Conservation (phyloP, 2,329 filamentous ascomycete genomes). For the Scopulariopsis brevicaulis region DNA sequence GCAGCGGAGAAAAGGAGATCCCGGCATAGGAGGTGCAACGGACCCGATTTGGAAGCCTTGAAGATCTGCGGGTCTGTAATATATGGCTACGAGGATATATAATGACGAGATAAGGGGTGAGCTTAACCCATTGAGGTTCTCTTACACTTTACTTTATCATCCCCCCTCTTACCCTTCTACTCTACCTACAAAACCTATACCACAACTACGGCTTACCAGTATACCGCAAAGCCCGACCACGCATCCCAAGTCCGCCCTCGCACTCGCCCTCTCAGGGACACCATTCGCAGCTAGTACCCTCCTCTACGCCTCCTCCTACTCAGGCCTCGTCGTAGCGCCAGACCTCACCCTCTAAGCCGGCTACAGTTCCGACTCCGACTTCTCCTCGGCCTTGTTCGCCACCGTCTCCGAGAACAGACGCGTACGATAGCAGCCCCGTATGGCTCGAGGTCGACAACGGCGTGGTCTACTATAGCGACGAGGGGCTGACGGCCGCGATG, state of each 20-base stretch:
- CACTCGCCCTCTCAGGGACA: not conserved
- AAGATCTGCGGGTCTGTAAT: no score
- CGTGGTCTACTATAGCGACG: slow-evolving; percentile 48
- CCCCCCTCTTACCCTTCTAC: not conserved
- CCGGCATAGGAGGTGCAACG: no score
- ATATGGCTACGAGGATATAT: no score
- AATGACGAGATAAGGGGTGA: no score
- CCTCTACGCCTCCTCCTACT: slow-evolving; percentile 37
- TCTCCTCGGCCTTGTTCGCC: slow-evolving; percentile 22
- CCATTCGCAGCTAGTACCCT: slow-evolving; percentile 20
- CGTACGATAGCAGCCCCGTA: slow-evolving; percentile 42
- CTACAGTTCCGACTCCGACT: slow-evolving; percentile 5
- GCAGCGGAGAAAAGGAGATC: no score
- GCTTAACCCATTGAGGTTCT: not conserved
- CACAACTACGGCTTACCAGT: no score
- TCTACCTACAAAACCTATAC: not conserved
- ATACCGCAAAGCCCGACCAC: not conserved
- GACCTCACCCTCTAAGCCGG: slow-evolving; percentile 22
- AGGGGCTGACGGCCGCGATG: slow-evolving; percentile 34
- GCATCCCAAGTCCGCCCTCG: not conserved
- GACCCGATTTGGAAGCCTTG: no score
- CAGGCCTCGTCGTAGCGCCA: slow-evolving; percentile 33
- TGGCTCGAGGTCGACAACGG: slow-evolving; percentile 48
- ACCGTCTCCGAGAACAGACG: slow-evolving; percentile 27
- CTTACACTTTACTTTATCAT: not conserved